A percentile compares a stretch with the other conserved stretches of the same genome.
Evolutionary conservation across 1,139 yeast species (phyloP).

Genomic region (Blastobotrys indianensis): DNA sequence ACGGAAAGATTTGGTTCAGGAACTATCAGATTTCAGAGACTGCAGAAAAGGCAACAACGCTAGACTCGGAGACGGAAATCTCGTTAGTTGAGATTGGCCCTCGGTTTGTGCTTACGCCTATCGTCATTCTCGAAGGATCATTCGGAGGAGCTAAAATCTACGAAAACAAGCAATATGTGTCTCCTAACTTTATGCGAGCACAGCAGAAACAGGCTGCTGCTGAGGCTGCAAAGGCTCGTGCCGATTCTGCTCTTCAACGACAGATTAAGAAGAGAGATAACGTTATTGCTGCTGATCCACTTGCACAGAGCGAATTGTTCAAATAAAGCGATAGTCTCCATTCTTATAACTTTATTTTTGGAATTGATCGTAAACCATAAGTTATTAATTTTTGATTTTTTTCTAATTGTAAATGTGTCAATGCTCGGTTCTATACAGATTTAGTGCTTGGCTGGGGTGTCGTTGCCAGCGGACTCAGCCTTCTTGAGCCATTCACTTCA

Average conservation of each 20-base stretch:
- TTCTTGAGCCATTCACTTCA: conserved; percentile 38
- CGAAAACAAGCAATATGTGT: conserved; percentile 93
- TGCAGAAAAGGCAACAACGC: conserved; percentile 38
- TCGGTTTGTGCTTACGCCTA: conserved; percentile 86
- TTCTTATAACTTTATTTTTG: not conserved
- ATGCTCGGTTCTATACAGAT: not conserved
- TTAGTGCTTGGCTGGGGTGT: conserved; percentile 11
- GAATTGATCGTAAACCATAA: not conserved
- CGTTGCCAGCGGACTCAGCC: conserved; percentile 29
- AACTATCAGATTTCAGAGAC: conserved; percentile 88
- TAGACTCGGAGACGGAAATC: conserved; percentile 43
- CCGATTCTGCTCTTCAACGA: conserved; percentile 72
- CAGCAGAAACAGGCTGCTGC: conserved; percentile 80
- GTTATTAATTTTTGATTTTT: no score
- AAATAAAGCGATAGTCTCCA: conserved; percentile 20
- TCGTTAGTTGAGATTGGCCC: conserved; percentile 95
- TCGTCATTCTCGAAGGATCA: conserved; percentile 90
- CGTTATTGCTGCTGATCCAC: conserved; percentile 73
- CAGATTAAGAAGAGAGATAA: conserved; percentile 71
- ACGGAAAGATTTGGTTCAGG: conserved; percentile 92
- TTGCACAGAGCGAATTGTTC: conserved; percentile 73
- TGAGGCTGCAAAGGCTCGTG: conserved; percentile 67
- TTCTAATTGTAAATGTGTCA: no score
- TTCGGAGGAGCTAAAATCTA: conserved; percentile 97
- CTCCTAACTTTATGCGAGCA: conserved; percentile 93